These are phyloP conservation scores for Croton laevigatus DNA, from an alignment of 441 rosid genomes.

Conservation along the genomic window DNA sequence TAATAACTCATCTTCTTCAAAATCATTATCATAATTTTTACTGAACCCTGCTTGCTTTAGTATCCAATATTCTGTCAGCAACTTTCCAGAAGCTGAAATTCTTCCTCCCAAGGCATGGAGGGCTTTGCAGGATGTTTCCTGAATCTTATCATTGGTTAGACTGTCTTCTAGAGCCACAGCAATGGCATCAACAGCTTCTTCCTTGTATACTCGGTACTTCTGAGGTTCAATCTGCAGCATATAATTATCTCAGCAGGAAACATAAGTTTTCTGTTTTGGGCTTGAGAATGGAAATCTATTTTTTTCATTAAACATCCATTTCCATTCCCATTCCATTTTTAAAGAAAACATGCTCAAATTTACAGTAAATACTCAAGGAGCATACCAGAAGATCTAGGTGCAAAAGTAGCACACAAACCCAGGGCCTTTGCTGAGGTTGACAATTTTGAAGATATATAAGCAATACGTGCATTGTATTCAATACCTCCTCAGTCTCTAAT, in stretches of 20 bases:
- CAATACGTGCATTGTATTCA: conserved; percentile 39
- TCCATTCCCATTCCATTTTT: too few relatives aligned
- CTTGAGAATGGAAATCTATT: too few relatives aligned
- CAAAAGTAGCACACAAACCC: conserved; percentile 47
- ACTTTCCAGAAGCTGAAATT: conserved; percentile 36
- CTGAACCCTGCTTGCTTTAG: conserved; percentile 42
- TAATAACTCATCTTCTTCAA: conserved; percentile 24
- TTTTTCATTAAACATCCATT: too few relatives aligned
- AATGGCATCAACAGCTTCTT: conserved; percentile 52
- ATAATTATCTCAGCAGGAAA: background rate
- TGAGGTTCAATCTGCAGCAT: conserved; percentile 41
- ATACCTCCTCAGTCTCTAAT: conserved; percentile 38
- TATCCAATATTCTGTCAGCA: conserved; percentile 39
- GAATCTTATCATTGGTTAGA: conserved; percentile 34
- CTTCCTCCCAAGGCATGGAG: conserved; percentile 44
- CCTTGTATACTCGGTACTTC: conserved; percentile 46
- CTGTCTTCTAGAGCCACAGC: conserved; percentile 38
- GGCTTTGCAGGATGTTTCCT: conserved; percentile 45
- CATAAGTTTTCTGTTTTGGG: too few relatives aligned
- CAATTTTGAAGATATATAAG: conserved; percentile 44
- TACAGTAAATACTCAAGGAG: background rate
- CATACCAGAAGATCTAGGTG: conserved; percentile 52
- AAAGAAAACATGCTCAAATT: background rate
- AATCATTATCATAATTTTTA: conserved; percentile 13
- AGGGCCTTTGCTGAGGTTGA: conserved; percentile 37